phyloP scores from a whole-genome alignment of 23 red algal species.

The Gracilaria gracilis region DNA sequence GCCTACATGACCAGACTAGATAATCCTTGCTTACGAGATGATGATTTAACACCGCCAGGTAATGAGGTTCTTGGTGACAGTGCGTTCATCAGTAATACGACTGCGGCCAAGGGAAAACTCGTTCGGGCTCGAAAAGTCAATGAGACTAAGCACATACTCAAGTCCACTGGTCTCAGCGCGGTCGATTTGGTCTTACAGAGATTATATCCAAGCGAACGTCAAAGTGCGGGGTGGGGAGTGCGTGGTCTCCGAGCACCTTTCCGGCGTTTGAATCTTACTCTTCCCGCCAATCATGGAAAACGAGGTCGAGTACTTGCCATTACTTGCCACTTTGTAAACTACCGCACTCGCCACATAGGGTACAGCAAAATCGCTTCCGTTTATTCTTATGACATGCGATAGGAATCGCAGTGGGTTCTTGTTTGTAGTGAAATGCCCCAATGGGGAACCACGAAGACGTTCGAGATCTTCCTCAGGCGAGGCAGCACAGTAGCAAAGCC shows the following conservation, averaged over 20 bases:
- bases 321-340: not conserved
- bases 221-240: not conserved
- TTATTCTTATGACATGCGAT: no score
- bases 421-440: no score
- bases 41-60: not conserved
- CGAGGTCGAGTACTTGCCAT: not conserved
- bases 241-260: not conserved
- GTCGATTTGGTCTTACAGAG: not conserved
- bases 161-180: not conserved
- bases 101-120: not conserved
- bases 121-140: conserved; percentile 13
- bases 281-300: not conserved
- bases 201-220: not conserved
- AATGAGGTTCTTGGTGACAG: not conserved
- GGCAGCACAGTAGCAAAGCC: no score
- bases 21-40: not conserved
- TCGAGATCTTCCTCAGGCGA: no score
- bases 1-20: conserved; percentile 3
- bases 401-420: no score
- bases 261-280: not conserved
- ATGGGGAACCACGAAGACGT: no score
- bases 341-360: not conserved
- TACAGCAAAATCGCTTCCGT: not conserved
- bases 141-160: not conserved
- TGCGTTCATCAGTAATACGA: not conserved